Base-by-base conservation (phyloP, 768 basidiomycete genomes). In the Cystofilobasidium ferigula region DNA sequence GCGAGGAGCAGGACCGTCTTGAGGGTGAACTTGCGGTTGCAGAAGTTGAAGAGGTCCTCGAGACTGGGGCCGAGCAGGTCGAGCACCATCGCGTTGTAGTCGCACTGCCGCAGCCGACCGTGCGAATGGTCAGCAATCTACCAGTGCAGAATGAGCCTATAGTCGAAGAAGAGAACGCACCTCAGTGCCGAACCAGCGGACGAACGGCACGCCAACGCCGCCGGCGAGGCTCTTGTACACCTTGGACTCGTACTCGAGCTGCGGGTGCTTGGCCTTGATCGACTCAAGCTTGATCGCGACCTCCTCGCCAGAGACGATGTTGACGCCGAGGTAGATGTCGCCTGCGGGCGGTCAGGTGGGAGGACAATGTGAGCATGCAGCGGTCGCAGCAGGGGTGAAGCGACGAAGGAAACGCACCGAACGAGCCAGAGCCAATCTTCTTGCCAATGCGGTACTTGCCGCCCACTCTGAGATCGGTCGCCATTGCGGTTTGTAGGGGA, bases 211-310 rank as follows among this genome's bases (percentile, higher is more conserved):
- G 45, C 89, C 89, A 32, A 86, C 84, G 57, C 87, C 88, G 48
- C 90, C 89, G 81, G 87, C 87, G 69, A 93, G 82, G 0, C 86
- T 85, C 78, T 89, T 90, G 82, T 93, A 93, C 45, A 92, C 89
- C 77, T 88, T 89, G 47, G 86, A 86, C 74, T 93, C 90, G 72
- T 90, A 88, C 74, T 86, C 85, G 70, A 92, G 81, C 79, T 99
- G 95, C n/a, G 95, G 95, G 72, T 99, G 95, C 78, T 99, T 99
- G 71, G 95, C 95, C 78, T 99, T 99, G 77, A 98, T 91, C 1
- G 94, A 97, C 79, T 99, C 95, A 72, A 99, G 89, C 79, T 99
- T 99, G 83, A 99, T 99, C 75, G 92, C 95, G 69, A 98, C 94
- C 76, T 98, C 95, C 77, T 99, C 95, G 30, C 94, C 94, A 22